These are phyloP conservation scores for Helicocarpus griseus DNA, from an alignment of 2,329 filamentous ascomycete species.

Conservation along the genomic window DNA sequence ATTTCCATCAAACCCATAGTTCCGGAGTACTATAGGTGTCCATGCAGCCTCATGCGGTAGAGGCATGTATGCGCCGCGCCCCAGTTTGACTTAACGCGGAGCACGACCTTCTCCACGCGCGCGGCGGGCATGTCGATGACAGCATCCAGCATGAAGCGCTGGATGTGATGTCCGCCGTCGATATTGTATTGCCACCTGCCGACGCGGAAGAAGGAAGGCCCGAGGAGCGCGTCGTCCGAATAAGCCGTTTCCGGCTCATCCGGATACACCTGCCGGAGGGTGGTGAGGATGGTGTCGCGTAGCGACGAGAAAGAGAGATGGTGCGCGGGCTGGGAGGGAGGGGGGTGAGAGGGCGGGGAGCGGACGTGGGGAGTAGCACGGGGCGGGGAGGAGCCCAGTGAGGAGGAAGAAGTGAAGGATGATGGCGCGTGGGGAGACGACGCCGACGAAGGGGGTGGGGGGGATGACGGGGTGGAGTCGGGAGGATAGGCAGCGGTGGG, in stretches of 20 bases:
- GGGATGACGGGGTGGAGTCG: constrained; percentile 13
- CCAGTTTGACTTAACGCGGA: constrained; percentile 36
- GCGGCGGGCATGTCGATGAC: constrained; percentile 27
- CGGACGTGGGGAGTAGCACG: background rate
- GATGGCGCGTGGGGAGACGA: constrained; percentile 12
- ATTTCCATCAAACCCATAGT: background rate
- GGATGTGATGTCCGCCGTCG: constrained; percentile 24
- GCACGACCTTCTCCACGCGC: constrained; percentile 30
- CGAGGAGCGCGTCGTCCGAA: constrained; percentile 28
- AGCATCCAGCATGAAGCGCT: constrained; percentile 30
- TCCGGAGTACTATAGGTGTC: constrained; percentile 11
- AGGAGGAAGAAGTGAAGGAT: constrained; percentile 13
- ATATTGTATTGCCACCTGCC: constrained; percentile 32
- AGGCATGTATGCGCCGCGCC: constrained; percentile 35
- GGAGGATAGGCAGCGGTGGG: background rate
- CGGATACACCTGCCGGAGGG: constrained; percentile 22
- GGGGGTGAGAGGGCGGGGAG: background rate
- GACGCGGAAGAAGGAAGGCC: constrained; percentile 29
- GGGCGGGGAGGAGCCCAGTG: constrained; percentile 14
- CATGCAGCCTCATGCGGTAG: constrained; percentile 37
- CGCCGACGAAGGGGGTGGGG: constrained; percentile 22
- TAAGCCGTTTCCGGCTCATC: constrained; percentile 24
- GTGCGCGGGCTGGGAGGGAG: constrained; percentile 2
- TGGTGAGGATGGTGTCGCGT: constrained; percentile 23
- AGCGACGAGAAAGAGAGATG: constrained; percentile 14